Conservation (phyloP, 345 rosid species). For the Heritiera fomes region DNA sequence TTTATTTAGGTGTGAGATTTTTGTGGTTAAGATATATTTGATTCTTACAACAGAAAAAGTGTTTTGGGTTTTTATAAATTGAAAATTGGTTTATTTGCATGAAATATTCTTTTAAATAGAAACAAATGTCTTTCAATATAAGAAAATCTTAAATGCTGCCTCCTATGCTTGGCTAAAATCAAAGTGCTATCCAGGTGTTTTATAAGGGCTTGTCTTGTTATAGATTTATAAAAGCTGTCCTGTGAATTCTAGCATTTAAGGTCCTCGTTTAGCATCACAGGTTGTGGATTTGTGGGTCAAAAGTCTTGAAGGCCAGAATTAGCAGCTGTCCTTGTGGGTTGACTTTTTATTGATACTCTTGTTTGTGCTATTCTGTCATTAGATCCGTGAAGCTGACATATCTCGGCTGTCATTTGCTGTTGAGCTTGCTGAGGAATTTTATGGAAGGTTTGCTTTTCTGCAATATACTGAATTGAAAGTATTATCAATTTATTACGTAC, state of each 20-base stretch:
- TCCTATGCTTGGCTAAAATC: neutral
- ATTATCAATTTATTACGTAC: conserved; percentile 11
- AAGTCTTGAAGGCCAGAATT: conserved; percentile 7
- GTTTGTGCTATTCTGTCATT: conserved; percentile 28
- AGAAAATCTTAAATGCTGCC: neutral
- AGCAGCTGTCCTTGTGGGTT: conserved; percentile 16
- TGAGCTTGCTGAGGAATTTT: conserved; percentile 99
- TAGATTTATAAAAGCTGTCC: neutral
- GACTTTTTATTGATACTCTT: conserved; percentile 14
- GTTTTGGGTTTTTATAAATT: conserved; percentile 1
- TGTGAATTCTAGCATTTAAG: conserved; percentile 10
- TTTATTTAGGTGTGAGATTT: neutral
- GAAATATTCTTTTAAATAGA: conserved; percentile 4
- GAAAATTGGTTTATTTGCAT: neutral
- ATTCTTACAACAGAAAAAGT: neutral
- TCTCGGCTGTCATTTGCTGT: conserved; percentile 98
- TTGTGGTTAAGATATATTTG: neutral
- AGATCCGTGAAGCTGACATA: conserved; percentile 99
- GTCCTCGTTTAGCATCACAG: neutral
- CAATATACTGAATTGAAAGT: conserved; percentile 20
- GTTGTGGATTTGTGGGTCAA: neutral
- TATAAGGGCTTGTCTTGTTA: neutral
- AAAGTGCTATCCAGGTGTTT: neutral
- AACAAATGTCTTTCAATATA: neutral
- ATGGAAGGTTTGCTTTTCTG: conserved; percentile 73